These are phyloP conservation scores for Cyclostephanos tholiformis DNA, from an alignment of 108 stramenopile genomes.

Conservation along the genomic window DNA sequence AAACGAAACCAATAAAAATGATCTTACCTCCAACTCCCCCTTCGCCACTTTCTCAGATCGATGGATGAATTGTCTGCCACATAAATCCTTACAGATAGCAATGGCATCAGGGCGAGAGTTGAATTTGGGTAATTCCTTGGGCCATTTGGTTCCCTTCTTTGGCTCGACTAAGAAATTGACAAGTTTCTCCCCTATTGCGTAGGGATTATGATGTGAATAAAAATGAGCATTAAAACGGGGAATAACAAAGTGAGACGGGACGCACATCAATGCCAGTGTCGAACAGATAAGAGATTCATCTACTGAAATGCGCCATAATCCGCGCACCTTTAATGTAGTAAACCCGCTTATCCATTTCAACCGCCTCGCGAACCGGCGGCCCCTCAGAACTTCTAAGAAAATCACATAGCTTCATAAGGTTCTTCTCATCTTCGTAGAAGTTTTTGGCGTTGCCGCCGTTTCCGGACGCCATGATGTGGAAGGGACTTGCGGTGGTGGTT, in stretches of 20 bases:
- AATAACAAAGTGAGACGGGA: not conserved
- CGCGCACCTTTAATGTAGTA: constrained; percentile 95
- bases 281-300: constrained; percentile 1
- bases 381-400: constrained; percentile 81
- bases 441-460: constrained; percentile 38
- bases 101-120: constrained; percentile 83
- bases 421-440: constrained; percentile 82
- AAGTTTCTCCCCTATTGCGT: constrained; percentile 86
- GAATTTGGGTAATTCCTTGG: constrained; percentile 83
- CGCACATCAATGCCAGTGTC: not conserved
- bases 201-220: not conserved
- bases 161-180: constrained; percentile 93
- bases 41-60: constrained; percentile 92
- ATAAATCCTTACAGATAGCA: constrained; percentile 84
- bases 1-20: not conserved
- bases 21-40: constrained; percentile 84
- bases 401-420: constrained; percentile 86
- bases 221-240: not conserved
- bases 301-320: not conserved
- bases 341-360: constrained; percentile 95
- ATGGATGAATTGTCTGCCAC: constrained; percentile 86
- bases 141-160: constrained; percentile 91
- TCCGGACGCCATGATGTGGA: constrained; percentile 31
- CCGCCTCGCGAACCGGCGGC: constrained; percentile 86
- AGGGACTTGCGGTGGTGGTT: not conserved